Evolutionary conservation across 2,329 filamentous ascomycete genomes (phyloP), one percentile per base, ranked within the genome.

Genomic region (Bisporella sp.): DNA sequence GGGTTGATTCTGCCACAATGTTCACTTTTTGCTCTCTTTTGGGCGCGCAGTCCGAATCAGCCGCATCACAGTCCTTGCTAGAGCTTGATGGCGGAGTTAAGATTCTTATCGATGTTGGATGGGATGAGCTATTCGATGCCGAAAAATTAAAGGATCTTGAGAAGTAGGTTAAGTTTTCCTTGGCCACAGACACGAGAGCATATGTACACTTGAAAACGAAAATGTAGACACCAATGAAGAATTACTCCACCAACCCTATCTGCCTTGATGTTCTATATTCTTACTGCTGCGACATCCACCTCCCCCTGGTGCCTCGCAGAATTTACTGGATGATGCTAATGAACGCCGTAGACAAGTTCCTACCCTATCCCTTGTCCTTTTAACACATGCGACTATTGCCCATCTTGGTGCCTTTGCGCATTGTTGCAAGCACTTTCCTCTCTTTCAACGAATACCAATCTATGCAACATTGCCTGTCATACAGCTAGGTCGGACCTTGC

Each of bases 1-100:
- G 21, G 21, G 31, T 13, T 5, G 35, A 13, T 37, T 21, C 21
- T 46, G 21, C 46, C 66, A 71, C 58, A 62, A 99, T 99, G 93
- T 97, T 99, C 75, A 95, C 87, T 58, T 96, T 97, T 71, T 95
- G 87, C 64, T 84, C 93, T 44, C 76, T 99, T 51, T 84, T 96
- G 60, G 93, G 93, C 66, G 92, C 93, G 54, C 89, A 95, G 64
- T 91, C 89, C 47, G 81, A 87, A 58, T 93, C 89, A 44, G 77
- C 84, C 52, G 91, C 92, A 41, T 95, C 90, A 56, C 90, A 96
- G 68, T 97, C 93, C n/a, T 81, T 99, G 35, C 75, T 99, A 45
- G 92, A 97, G 73, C 85, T 99, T 50, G 93, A 99, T 72, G 92
- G 92, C 57, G 93, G 92, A 52, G 86, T 99, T 71, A 97, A 97